A percentile compares a stretch with the other conserved stretches of the same genome.
Conservation (phyloP, 768 basidiomycete genomes). For the Termitomyces sp. region DNA sequence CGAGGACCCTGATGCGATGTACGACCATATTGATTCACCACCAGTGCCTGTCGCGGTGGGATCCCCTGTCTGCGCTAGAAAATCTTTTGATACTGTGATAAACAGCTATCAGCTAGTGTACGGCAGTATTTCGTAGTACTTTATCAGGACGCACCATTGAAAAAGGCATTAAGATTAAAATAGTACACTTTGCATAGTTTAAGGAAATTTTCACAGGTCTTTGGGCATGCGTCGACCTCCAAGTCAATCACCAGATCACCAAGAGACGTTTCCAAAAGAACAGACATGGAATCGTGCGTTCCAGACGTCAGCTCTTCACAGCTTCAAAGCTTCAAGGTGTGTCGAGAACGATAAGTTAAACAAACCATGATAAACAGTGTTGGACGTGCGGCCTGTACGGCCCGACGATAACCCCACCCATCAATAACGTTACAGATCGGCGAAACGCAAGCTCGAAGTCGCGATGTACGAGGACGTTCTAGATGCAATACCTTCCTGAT, state of each 20-base stretch:
- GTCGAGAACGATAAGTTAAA: not conserved
- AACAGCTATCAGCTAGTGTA: not conserved
- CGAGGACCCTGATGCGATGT: conserved; percentile 46
- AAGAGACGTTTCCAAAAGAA: conserved; percentile 93
- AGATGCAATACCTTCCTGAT: not conserved
- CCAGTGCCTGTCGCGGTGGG: conserved; percentile 93
- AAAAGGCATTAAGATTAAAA: conserved; percentile 96
- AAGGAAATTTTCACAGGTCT: conserved; percentile 91
- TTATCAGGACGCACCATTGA: conserved; percentile 69
- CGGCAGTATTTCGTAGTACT: not conserved
- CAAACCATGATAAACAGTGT: not conserved
- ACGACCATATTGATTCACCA: conserved; percentile 85
- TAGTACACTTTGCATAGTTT: conserved; percentile 98
- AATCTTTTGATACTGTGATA: conserved; percentile 90
- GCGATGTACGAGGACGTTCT: not conserved
- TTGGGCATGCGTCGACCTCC: conserved; percentile 86
- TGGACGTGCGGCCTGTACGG: not conserved
- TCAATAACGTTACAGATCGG: not conserved
- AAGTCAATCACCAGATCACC: conserved; percentile 97
- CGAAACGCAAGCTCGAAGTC: not conserved
- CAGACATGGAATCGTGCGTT: conserved; percentile 60
- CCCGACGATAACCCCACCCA: not conserved
- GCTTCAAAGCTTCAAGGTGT: too few relatives aligned
- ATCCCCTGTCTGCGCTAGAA: conserved; percentile 94
- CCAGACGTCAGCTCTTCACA: not conserved